Evolutionary conservation across 2,329 filamentous ascomycete genomes (phyloP), one percentile per base, ranked within the genome.

Genomic region (Penicillium frequentans): DNA sequence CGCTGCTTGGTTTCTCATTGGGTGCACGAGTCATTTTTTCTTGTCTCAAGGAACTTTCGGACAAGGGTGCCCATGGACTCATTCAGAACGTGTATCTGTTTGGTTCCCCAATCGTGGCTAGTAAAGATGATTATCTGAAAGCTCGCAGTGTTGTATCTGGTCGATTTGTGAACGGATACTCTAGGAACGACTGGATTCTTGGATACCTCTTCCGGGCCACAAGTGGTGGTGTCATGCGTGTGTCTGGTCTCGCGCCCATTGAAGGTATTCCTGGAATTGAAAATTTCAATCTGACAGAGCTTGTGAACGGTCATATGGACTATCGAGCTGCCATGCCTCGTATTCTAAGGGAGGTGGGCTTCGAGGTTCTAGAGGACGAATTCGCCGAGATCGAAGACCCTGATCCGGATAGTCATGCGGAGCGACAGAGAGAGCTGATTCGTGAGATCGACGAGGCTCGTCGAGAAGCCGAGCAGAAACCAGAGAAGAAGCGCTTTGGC

Each of bases 301-400:
- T 89, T 47, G 93, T 98, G 16, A 86, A 88, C 27, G 93, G 95
- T 1, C 95, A 99, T 72, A 98, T 98, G 93, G 90, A 95, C 52
- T 99, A 99, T 76, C 90, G 95, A 73, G 85, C 86, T 26, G 90
- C 92, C 37, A 98, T 99, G 89, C 95, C 95, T 16, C 86, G 86
- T 56, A 81, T 99, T 19, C 81, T 99, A 51, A 86, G 91, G 60
- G 89, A 93, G 71, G 91, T 93, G 35, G 95, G 93, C 16, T 99
- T 93, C 92, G 79, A 88, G 52, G 90, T 98, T 3, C 88, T 96
- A 68, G 93, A 89, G 62, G 92, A 97, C 66, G 93, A 98, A 71
- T 99, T 98, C 70, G 88, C 85, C 1, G 95, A 99, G 75, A 98
- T 99, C 58, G 95, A 98, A 72, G 95, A 99, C 65, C 92, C 95